phyloP scores from a whole-genome alignment of 495 filamentous ascomycete genomes.

The Penicillium maclennaniae region DNA sequence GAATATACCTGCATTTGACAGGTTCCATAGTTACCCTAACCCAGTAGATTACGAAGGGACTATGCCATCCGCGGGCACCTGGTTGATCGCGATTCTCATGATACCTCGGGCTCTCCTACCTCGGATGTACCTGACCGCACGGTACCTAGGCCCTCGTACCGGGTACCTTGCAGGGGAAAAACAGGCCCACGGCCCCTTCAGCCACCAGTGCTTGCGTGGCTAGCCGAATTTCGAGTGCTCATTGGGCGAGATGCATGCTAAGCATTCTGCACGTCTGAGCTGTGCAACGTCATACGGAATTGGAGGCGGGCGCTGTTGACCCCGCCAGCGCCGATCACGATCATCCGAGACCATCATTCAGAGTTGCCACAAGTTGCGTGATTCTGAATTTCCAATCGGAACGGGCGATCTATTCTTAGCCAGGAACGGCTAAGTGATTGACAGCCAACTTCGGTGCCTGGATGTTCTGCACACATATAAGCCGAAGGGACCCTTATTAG shows the following conservation, averaged over 20 bases:
- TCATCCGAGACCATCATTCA: slow-evolving; percentile 5
- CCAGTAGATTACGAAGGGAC: not conserved
- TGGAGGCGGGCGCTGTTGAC: slow-evolving; percentile 3
- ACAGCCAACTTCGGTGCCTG: not conserved
- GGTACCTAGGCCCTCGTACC: not conserved
- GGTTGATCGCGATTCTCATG: not conserved
- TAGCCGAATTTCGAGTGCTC: not conserved
- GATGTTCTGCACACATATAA: not conserved
- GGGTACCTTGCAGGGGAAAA: slow-evolving; percentile 2
- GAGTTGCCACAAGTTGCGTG: slow-evolving; percentile 26
- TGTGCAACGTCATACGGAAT: slow-evolving; percentile 24
- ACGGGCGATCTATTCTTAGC: slow-evolving; percentile 25
- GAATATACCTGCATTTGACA: slow-evolving; percentile 13
- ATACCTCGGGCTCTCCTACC: not conserved
- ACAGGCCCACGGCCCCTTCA: slow-evolving; percentile 6
- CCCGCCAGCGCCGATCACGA: slow-evolving; percentile 10
- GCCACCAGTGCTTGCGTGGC: slow-evolving; percentile 28
- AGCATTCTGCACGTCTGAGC: slow-evolving; percentile 20
- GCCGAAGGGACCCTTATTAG: not conserved
- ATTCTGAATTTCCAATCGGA: slow-evolving; percentile 4
- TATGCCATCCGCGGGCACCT: not conserved
- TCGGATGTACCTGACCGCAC: slow-evolving; percentile 11
- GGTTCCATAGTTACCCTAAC: not conserved
- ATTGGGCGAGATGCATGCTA: slow-evolving; percentile 22
- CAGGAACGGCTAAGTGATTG: not conserved